Percentiles rank a stretch among this genome's conserved stretches.
Evolutionary conservation across 352 stramenopile genomes (phyloP).

Genomic region (Pythium phragmiticola): DNA sequence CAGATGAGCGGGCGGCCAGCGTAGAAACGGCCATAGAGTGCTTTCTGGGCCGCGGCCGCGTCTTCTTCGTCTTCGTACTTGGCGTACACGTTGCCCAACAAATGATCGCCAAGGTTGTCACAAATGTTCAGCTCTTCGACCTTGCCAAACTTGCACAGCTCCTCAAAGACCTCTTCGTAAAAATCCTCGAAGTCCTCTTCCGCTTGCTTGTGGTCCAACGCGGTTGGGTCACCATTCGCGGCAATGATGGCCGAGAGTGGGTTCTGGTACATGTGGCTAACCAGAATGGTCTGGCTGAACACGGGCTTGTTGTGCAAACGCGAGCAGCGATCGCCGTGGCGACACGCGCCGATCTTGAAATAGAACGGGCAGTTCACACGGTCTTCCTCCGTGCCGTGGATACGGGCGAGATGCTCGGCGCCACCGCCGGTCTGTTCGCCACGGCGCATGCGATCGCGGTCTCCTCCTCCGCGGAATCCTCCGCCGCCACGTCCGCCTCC

Average conservation of each 20-base stretch:
- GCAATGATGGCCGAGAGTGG: conserved; percentile 88
- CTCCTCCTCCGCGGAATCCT: conserved; percentile 42
- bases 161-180: conserved; percentile 97
- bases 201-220: conserved; percentile 89
- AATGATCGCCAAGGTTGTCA: conserved; percentile 99
- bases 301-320: conserved; percentile 98
- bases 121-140: conserved; percentile 99
- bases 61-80: conserved; percentile 99
- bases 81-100: conserved; percentile 99
- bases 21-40: conserved; percentile 97
- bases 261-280: conserved; percentile 99
- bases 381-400: conserved; percentile 97
- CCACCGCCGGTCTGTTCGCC: conserved; percentile 76
- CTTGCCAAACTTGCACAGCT: conserved; percentile 98
- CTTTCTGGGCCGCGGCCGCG: conserved; percentile 94
- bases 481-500: conserved; percentile 29
- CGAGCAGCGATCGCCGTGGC: conserved; percentile 98
- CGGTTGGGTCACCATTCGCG: conserved; percentile 77
- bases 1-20: conserved; percentile 93
- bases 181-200: conserved; percentile 97
- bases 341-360: conserved; percentile 99
- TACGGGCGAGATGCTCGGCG: conserved; percentile 95
- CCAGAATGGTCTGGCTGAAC: conserved; percentile 98
- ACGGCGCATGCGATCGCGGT: conserved; percentile 56
- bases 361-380: conserved; percentile 99